Evolutionary conservation across 2,329 filamentous ascomycete species (phyloP), one percentile per base, ranked within the genome.

Genomic region (Ascochyta fabae): DNA sequence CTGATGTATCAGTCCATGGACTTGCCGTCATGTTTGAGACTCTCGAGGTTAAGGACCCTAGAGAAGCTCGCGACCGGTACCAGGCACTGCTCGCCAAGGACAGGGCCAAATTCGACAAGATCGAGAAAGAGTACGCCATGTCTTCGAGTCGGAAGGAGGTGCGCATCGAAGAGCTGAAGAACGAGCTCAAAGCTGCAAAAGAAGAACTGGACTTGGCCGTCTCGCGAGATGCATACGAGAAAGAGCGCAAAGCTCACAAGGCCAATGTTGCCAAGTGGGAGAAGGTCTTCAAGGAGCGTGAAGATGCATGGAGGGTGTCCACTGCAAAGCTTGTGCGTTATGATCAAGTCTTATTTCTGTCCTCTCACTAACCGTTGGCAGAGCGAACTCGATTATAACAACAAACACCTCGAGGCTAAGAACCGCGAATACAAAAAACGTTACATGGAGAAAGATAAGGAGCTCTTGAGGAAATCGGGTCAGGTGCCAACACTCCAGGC

Each of bases 11-110:
- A 26, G 75, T 77, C 15, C 72, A 72, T 35, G 78, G 78, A 36
- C 75, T 82, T 68, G 88, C 90, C 59, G 86, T 85, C 68, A 88
- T 90, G 74, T 91, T 91, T 75, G 90, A 91, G 77, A 84, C 81
- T 53, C 80, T 91, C 33, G 83, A 87, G 53, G 77, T 82, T 53
- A 78, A 78, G 67, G 80, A 82, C 65, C 73, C 74, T 50, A 75
- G 79, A 44, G 78, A 80, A 62, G 71, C 75, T 58, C 74, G 75
- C 49, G 74, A 75, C 48, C 75, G 75, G 50, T 78, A 79, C 58
- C 76, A 80, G 56, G 70, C 76, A 9, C 74, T 78, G 45, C 57
- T 81, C 33, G 71, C 77, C 34, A 75, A 78, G 47, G 77, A 80
- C 16, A 77, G 78, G 61, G 73, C 77, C 52, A 69, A 64, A 35